A percentile compares a stretch with the other conserved stretches of the same genome.
Conservation (phyloP, 2,329 filamentous ascomycete genomes). For the Nannizziopsis barbatae region DNA sequence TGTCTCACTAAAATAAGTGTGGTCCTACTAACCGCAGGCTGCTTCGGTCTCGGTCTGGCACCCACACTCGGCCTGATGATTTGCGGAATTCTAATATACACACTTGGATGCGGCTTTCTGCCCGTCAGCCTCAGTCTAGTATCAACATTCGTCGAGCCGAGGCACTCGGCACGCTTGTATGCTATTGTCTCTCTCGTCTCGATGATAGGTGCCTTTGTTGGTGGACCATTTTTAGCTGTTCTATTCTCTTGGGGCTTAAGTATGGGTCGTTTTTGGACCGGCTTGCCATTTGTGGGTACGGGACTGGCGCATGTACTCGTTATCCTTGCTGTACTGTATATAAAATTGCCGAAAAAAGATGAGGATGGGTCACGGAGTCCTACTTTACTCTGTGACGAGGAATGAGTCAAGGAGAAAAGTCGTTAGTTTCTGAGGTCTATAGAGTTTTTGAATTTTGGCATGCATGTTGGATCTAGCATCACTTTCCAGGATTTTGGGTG, state of each 20-base stretch:
- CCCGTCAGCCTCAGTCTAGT: constrained; percentile 39
- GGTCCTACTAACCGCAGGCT: constrained; percentile 34
- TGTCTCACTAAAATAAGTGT: constrained; percentile 38
- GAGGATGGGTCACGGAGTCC: not conserved
- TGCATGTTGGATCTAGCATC: not conserved
- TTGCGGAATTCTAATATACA: constrained; percentile 38
- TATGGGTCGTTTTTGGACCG: constrained; percentile 37
- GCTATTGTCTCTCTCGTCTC: constrained; percentile 41
- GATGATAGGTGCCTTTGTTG: constrained; percentile 38
- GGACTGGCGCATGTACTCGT: constrained; percentile 23
- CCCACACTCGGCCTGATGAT: constrained; percentile 35
- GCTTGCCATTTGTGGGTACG: constrained; percentile 38
- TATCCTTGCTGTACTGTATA: constrained; percentile 9
- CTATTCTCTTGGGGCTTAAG: constrained; percentile 39
- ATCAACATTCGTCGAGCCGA: constrained; percentile 38
- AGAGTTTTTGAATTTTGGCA: not conserved
- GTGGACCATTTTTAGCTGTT: constrained; percentile 37
- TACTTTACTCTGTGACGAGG: not conserved
- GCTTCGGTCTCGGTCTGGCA: constrained; percentile 38
- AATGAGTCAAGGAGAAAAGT: not conserved
- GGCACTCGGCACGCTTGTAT: constrained; percentile 41
- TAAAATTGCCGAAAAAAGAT: constrained; percentile 8
- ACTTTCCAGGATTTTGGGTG: too few species aligned
- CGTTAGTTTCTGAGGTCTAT: not conserved
- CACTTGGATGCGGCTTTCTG: constrained; percentile 39